phyloP scores from a whole-genome alignment of 2,329 filamentous ascomycete species.

The Fusarium hostae region DNA sequence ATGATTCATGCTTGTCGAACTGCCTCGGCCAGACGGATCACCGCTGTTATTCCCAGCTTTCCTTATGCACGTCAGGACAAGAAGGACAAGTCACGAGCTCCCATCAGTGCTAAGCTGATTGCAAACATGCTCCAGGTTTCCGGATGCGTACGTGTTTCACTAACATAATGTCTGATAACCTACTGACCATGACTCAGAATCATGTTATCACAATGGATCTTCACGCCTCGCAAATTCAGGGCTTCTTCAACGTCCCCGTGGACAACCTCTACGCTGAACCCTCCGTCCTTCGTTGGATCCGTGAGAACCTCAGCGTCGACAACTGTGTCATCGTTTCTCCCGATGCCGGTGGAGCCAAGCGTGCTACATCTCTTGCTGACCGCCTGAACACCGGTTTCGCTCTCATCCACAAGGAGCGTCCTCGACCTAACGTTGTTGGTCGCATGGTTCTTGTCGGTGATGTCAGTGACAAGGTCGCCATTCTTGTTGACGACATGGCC shows the following conservation, averaged over 20 bases:
- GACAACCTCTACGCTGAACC: conserved; percentile 93
- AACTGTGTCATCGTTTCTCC: conserved; percentile 95
- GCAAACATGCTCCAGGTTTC: conserved; percentile 98
- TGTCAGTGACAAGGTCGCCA: conserved; percentile 89
- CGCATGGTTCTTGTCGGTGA: conserved; percentile 96
- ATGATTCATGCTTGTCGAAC: conserved; percentile 93
- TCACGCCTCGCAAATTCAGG: conserved; percentile 92
- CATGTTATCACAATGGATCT: conserved; percentile 93
- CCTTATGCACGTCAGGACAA: conserved; percentile 97
- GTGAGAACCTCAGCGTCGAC: conserved; percentile 81
- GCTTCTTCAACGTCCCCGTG: conserved; percentile 87
- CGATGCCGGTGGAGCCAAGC: conserved; percentile 93
- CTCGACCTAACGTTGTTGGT: conserved; percentile 85
- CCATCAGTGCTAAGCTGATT: conserved; percentile 94
- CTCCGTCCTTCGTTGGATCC: conserved; percentile 90
- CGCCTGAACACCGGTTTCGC: conserved; percentile 90
- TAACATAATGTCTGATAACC: background rate
- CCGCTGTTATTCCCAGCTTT: conserved; percentile 95
- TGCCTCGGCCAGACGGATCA: conserved; percentile 83
- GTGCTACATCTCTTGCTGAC: conserved; percentile 92
- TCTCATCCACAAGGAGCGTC: conserved; percentile 95
- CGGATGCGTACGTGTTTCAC: conserved; percentile 67
- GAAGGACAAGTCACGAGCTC: conserved; percentile 93
- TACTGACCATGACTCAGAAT: conserved; percentile 45
- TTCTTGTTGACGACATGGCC: conserved; percentile 98